Base-by-base conservation (phyloP, 139 green algal species). In the Coccomyxa sp. region DNA sequence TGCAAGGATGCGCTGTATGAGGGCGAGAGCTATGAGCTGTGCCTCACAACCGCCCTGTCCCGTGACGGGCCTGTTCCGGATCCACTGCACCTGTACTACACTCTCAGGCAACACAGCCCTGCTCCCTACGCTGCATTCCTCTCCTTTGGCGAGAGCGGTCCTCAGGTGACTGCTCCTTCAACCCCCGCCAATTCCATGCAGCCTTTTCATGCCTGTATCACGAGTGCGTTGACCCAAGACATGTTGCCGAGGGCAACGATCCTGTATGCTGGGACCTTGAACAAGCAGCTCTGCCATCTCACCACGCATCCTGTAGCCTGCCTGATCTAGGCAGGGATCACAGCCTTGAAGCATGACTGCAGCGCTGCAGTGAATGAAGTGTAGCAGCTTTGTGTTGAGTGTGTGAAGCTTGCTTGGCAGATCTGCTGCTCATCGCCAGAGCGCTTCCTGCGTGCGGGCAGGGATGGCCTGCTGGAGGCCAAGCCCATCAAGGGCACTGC, bases 21-120 rank as follows among this genome's bases (percentile, higher is more conserved):
- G 8, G 96, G 96, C 2, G 92, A 99, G 31, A 97, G 89, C 69
- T 99, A 99, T 86, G 96, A 99, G 87, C 80, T 99, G 38, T 99
- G 96, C 81, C 88, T 99, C 40, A 99, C 96, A 31, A 98, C 90
- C 0, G 73, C 80, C 40, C 80, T 95, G 0, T 35, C 77, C 29
- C 70, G 86, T 18, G 39, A 12, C 14, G 34, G 37, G 0, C 75
- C 82, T 8, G 55, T 75, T 2, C 50, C 18, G 18, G 69, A 90
- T 10, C 80, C 93, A 0, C 73, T 78, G 18, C 8, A 33, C 12
- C 85, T 98, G 37, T 99, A 99, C 86, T 54, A 27, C 8, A 88
- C 78, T 8, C 89, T 99, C 80, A 84, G 96, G 34, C 18, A 35
- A 33, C n/a, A 92, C 44, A 99, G 99, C 82, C 95, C 96, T 33